phyloP scores from a whole-genome alignment of 75 land plant genomes.

The Cunninghamia lanceolata region DNA sequence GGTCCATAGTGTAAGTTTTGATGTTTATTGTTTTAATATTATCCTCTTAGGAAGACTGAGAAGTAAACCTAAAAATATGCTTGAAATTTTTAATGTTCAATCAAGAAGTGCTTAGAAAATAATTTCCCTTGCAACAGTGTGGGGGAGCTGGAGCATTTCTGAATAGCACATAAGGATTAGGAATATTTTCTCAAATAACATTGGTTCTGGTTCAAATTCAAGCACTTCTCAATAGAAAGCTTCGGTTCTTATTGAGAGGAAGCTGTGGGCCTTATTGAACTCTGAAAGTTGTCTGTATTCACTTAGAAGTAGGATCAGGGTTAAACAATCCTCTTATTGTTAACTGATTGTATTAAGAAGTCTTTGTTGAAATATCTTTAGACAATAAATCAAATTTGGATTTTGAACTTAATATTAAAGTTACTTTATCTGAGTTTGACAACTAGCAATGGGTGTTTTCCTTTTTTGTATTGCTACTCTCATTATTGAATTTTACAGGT shows the following conservation, averaged over 20 bases:
- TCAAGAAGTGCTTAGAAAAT: too few relatives aligned
- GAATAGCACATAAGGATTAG: neutral
- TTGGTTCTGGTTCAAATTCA: neutral
- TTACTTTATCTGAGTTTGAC: neutral
- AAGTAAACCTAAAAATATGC: too few relatives aligned
- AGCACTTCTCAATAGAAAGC: neutral
- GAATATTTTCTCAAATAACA: neutral
- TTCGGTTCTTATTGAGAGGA: neutral
- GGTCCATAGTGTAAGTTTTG: neutral
- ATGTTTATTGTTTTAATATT: neutral
- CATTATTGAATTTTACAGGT: slow-evolving; percentile 18
- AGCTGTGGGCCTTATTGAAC: neutral
- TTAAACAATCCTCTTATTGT: neutral
- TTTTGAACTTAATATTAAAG: neutral
- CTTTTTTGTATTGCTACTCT: neutral
- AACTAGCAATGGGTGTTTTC: neutral
- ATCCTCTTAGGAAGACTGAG: too few relatives aligned
- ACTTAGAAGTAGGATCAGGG: neutral
- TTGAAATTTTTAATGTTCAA: too few relatives aligned
- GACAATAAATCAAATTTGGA: neutral
- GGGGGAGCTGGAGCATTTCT: neutral
- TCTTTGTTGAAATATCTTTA: neutral
- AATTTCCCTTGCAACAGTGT: too few relatives aligned
- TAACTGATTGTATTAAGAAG: neutral
- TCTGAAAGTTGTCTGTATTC: neutral